Evolutionary conservation across 495 filamentous ascomycete genomes (phyloP).

Genomic region (Aspergillus affinis): DNA sequence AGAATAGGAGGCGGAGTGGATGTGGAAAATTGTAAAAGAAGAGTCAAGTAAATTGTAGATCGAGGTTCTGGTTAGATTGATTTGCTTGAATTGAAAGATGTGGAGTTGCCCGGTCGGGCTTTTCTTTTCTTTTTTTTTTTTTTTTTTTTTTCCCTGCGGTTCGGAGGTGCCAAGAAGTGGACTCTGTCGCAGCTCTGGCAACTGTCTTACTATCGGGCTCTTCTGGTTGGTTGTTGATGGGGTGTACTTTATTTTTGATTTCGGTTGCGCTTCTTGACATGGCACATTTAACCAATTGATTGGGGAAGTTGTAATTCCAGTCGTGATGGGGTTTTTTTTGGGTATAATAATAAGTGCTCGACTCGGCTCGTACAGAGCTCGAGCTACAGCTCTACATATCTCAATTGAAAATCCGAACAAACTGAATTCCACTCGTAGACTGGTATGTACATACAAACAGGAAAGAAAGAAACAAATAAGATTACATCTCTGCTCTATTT

Average conservation of each 20-base stretch:
- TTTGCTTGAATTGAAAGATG: conserved; percentile 1
- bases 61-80: not conserved
- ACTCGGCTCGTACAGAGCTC: not conserved
- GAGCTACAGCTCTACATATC: not conserved
- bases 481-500: conserved; percentile 63
- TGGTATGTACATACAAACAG: conserved; percentile 48
- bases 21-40: no score
- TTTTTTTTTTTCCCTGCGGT: not conserved
- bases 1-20: no score
- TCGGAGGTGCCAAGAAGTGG: conserved; percentile 12
- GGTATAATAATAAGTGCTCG: not conserved
- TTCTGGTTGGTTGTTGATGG: conserved; percentile 1
- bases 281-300: not conserved
- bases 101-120: not conserved
- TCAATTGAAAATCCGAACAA: conserved; percentile 9
- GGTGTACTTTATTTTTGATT: not conserved
- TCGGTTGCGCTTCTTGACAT: no score
- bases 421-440: conserved; percentile 34
- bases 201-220: not conserved
- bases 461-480: conserved; percentile 35
- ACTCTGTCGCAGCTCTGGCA: not conserved
- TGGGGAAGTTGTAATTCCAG: not conserved
- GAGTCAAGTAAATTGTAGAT: conserved; percentile 2
- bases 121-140: conserved; percentile 8
- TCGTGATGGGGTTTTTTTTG: not conserved